A percentile compares a stretch with the other conserved stretches of the same genome.
These are phyloP conservation scores for Sophora flavescens DNA, from an alignment of 306 rosid species.

Conservation along the genomic window DNA sequence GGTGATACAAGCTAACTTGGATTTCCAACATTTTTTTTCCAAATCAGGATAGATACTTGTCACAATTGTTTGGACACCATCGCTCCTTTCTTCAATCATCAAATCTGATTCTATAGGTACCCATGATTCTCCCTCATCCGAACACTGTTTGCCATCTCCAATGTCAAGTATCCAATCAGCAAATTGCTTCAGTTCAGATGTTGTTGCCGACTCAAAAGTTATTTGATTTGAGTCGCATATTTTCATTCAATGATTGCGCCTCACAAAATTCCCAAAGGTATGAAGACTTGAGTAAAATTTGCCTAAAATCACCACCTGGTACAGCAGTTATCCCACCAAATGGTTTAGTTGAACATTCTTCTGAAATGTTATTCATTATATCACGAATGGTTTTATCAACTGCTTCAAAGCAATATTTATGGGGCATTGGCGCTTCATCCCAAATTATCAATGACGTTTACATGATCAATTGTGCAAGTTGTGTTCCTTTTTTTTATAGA, in stretches of 20 bases:
- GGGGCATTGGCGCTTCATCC: background rate
- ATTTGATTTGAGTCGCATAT: background rate
- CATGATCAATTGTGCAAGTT: no score
- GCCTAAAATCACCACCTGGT: background rate
- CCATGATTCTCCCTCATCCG: background rate
- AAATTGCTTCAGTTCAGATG: background rate
- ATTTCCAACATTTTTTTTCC: background rate
- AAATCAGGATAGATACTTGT: background rate
- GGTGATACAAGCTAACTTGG: background rate
- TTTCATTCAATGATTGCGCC: background rate
- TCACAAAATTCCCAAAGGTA: background rate
- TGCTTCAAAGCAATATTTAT: background rate
- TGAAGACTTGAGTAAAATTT: background rate
- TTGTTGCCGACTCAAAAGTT: background rate
- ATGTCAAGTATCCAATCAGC: background rate
- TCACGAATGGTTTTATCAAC: background rate
- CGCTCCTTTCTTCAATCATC: background rate
- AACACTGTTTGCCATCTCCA: background rate
- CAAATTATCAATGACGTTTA: no score
- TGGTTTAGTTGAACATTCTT: background rate
- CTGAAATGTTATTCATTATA: background rate
- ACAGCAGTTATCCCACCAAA: constrained; percentile 7
- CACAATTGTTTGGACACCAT: background rate
- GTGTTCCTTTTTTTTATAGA: no score
- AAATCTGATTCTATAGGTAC: background rate